These are phyloP conservation scores for Pseudocercospora eumusae DNA, from an alignment of 2,329 filamentous ascomycete species.

Conservation along the genomic window DNA sequence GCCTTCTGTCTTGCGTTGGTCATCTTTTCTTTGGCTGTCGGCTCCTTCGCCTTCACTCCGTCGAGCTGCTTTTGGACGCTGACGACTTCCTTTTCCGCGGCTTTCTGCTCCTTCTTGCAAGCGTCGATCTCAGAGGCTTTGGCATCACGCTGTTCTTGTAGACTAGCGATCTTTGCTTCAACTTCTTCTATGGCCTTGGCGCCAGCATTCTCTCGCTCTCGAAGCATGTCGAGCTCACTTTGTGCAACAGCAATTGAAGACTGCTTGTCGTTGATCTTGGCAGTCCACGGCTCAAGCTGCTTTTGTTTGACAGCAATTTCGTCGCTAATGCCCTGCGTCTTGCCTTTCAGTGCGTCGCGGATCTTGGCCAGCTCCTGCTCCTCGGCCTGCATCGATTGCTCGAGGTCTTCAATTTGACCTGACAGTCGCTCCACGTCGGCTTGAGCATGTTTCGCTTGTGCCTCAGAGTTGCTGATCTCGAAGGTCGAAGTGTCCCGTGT, in stretches of 20 bases:
- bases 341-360: conserved; percentile 85
- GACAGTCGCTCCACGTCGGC: conserved; percentile 76
- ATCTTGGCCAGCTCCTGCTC: conserved; percentile 82
- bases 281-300: conserved; percentile 91
- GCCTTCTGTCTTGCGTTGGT: conserved; percentile 91
- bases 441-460: conserved; percentile 73
- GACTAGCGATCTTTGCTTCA: conserved; percentile 72
- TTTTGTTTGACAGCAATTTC: conserved; percentile 92
- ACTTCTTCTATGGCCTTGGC: conserved; percentile 81
- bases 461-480: conserved; percentile 70
- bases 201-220: conserved; percentile 85
- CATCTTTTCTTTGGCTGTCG: conserved; percentile 77
- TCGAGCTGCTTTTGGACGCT: conserved; percentile 72
- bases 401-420: conserved; percentile 73
- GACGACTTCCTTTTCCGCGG: conserved; percentile 72
- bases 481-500: conserved; percentile 75
- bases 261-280: conserved; percentile 94
- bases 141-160: conserved; percentile 68
- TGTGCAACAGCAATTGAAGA: conserved; percentile 92
- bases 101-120: conserved; percentile 70
- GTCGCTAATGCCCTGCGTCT: conserved; percentile 92
- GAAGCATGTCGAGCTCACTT: conserved; percentile 88
- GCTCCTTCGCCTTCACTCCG: conserved; percentile 73
- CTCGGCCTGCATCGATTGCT: conserved; percentile 73
- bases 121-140: conserved; percentile 76